phyloP scores from a whole-genome alignment of 305 asterid species.

The Ruellia speciosa region DNA sequence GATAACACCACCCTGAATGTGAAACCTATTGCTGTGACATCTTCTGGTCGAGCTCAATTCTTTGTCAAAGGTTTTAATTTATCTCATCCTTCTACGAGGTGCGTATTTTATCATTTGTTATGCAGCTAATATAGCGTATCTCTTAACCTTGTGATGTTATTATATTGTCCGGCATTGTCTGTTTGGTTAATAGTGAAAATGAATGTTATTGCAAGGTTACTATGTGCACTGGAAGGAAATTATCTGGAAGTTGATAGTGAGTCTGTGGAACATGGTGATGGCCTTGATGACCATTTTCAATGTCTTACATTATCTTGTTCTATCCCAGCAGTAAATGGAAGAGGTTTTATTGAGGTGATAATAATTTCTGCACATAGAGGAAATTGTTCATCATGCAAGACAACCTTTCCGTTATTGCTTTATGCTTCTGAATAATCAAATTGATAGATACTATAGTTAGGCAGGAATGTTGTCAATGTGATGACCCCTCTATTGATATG shows the following conservation, averaged over 20 bases:
- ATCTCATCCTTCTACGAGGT: slow-evolving; percentile 57
- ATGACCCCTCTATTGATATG: too few relatives aligned
- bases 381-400: slow-evolving; percentile 7
- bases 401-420: background rate
- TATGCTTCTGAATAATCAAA: background rate
- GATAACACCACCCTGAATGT: slow-evolving; percentile 44
- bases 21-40: slow-evolving; percentile 68
- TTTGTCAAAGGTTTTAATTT: slow-evolving; percentile 58
- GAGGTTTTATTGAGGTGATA: slow-evolving; percentile 77
- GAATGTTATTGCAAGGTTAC: slow-evolving; percentile 36
- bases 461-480: too few relatives aligned
- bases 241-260: slow-evolving; percentile 44
- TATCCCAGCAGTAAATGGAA: slow-evolving; percentile 52
- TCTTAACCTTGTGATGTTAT: too few relatives aligned
- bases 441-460: too few relatives aligned
- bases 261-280: slow-evolving; percentile 31
- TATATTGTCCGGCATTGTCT: too few relatives aligned
- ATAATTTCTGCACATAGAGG: slow-evolving; percentile 10
- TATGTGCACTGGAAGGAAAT: slow-evolving; percentile 60
- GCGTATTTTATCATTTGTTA: slow-evolving; percentile 17
- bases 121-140: slow-evolving; percentile 5
- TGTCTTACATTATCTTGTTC: slow-evolving; percentile 43
- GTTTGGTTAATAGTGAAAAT: slow-evolving; percentile 10
- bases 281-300: slow-evolving; percentile 33
- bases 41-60: slow-evolving; percentile 52